Evolutionary conservation across 257 asterid species (phyloP).

Genomic region (Solanum sejunctum): DNA sequence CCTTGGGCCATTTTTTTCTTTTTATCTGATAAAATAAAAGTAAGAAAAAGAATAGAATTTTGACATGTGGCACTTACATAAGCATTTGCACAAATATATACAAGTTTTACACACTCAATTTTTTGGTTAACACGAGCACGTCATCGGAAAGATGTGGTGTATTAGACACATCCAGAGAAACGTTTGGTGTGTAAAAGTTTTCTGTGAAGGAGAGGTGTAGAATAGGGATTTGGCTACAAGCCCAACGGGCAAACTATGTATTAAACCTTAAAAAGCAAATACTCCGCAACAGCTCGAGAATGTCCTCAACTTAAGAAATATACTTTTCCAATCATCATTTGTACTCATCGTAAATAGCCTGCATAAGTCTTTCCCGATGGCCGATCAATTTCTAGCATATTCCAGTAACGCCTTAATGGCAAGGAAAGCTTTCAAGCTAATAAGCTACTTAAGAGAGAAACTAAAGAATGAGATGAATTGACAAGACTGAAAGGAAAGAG

Average conservation of each 20-base stretch:
- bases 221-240: background rate
- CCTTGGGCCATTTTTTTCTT: background rate
- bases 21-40: background rate
- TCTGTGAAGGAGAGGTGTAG: background rate
- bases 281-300: background rate
- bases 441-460: background rate
- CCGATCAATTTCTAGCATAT: background rate
- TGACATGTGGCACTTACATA: background rate
- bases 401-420: background rate
- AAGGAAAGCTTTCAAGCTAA: background rate
- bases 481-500: background rate
- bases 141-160: background rate
- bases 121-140: background rate
- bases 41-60: background rate
- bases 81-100: background rate
- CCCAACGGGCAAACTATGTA: background rate
- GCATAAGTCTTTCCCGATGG: background rate
- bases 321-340: background rate
- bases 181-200: background rate
- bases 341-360: background rate
- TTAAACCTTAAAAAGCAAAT: background rate
- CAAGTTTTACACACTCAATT: background rate
- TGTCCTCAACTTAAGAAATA: background rate
- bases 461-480: background rate
- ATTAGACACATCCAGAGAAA: background rate